Evolutionary conservation across 108 stramenopile genomes (phyloP).

Genomic region (Pseudonitzschia pungens): DNA sequence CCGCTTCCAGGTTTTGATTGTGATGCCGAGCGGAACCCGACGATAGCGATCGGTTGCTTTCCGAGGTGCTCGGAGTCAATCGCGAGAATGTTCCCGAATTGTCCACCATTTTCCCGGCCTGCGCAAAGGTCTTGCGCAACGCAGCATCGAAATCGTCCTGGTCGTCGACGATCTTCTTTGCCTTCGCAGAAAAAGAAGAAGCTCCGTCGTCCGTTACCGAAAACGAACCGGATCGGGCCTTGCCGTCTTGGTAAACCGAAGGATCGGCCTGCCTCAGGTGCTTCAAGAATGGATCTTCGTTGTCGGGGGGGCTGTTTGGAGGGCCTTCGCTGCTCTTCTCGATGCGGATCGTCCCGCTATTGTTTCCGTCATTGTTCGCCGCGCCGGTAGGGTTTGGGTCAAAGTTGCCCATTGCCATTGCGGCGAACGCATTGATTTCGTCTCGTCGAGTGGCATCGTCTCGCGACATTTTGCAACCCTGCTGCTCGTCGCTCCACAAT

Average conservation of each 20-base stretch:
- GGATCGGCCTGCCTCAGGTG: not conserved
- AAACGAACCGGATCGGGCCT: conserved; percentile 1
- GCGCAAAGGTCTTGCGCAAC: conserved; percentile 13
- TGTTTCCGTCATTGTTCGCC: not conserved
- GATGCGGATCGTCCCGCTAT: conserved; percentile 10
- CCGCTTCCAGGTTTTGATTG: conserved; percentile 49
- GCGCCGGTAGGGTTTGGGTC: not conserved
- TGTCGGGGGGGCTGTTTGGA: too few relatives aligned
- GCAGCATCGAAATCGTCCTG: conserved; percentile 3
- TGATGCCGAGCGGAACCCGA: not conserved
- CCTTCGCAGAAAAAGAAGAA: not conserved
- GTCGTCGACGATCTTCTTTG: not conserved
- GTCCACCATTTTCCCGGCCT: conserved; percentile 13
- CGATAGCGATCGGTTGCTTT: not conserved
- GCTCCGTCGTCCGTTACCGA: not conserved
- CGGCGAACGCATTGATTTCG: conserved; percentile 57
- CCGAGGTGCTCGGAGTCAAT: not conserved
- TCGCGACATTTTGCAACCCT: conserved; percentile 14
- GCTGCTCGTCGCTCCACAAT: too few relatives aligned
- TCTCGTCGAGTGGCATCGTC: conserved; percentile 34
- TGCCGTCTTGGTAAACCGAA: not conserved
- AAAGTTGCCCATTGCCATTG: conserved; percentile 44
- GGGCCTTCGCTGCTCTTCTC: not conserved
- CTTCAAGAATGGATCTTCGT: not conserved
- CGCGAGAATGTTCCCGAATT: conserved; percentile 42